Percentiles rank a stretch among this genome's conserved stretches.
Conservation (phyloP, 2,329 filamentous ascomycete genomes). For the Fusarium setosum region DNA sequence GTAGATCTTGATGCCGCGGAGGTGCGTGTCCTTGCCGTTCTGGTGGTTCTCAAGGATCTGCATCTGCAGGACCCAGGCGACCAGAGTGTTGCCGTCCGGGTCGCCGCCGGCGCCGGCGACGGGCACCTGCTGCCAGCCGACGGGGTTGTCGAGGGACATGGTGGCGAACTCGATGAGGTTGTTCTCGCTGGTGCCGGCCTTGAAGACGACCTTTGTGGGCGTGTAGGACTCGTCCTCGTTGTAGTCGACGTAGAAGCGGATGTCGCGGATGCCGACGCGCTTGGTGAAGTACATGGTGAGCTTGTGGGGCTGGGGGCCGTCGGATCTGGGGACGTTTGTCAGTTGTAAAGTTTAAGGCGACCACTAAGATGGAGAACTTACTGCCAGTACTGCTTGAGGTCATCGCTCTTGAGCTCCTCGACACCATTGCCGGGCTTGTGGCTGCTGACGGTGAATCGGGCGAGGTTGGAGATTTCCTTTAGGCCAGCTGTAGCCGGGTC, state of each 20-base stretch:
- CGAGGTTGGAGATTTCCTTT: slow-evolving; percentile 87
- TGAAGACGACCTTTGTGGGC: slow-evolving; percentile 89
- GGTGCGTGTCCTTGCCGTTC: slow-evolving; percentile 99
- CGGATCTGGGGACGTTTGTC: slow-evolving; percentile 64
- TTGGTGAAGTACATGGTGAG: slow-evolving; percentile 90
- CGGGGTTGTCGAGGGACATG: slow-evolving; percentile 81
- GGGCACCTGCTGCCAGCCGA: slow-evolving; percentile 91
- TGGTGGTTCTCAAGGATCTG: slow-evolving; percentile 96
- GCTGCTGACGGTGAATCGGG: slow-evolving; percentile 84
- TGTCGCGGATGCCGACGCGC: slow-evolving; percentile 79
- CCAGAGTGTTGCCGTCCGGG: slow-evolving; percentile 77
- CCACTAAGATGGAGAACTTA: slow-evolving; percentile 51
- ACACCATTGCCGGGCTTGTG: slow-evolving; percentile 85
- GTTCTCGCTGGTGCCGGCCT: slow-evolving; percentile 90
- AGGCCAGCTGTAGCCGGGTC: slow-evolving; percentile 66
- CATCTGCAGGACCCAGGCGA: slow-evolving; percentile 91
- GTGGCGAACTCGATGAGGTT: slow-evolving; percentile 89
- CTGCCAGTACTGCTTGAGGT: slow-evolving; percentile 83
- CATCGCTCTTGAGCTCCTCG: slow-evolving; percentile 79
- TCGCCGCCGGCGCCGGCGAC: slow-evolving; percentile 65
- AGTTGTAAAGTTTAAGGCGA: neutral
- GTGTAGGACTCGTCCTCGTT: slow-evolving; percentile 96
- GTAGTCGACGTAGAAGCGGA: slow-evolving; percentile 91
- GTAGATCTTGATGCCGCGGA: slow-evolving; percentile 91
- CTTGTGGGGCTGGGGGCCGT: slow-evolving; percentile 85